Evolutionary conservation across 139 green algal species (phyloP).

Genomic region (Raphidocelis subcapitata): DNA sequence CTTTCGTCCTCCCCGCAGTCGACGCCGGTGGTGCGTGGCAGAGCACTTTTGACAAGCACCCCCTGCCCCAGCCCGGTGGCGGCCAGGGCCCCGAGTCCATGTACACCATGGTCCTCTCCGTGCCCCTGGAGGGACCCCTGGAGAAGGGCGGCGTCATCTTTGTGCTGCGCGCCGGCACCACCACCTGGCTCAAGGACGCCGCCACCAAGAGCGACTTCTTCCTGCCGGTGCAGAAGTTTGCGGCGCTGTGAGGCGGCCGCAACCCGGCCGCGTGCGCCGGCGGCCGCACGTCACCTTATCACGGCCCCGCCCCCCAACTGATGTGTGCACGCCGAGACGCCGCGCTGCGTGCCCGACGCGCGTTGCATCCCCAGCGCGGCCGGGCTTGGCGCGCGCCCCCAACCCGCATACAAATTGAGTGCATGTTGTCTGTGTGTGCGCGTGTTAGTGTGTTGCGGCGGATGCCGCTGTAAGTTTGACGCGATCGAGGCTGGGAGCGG

Average conservation of each 20-base stretch:
- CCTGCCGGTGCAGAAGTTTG: slow-evolving; percentile 14
- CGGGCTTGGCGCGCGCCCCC: too few relatives aligned
- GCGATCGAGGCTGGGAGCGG: too few relatives aligned
- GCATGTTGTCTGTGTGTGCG: too few relatives aligned
- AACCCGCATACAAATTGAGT: too few relatives aligned
- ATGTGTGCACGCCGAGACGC: too few relatives aligned
- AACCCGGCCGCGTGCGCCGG: too few relatives aligned
- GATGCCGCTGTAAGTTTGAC: too few relatives aligned
- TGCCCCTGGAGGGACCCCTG: slow-evolving; percentile 16
- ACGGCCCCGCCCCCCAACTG: too few relatives aligned
- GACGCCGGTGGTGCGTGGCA: slow-evolving; percentile 30
- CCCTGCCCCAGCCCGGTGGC: slow-evolving; percentile 15
- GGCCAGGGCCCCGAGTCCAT: slow-evolving; percentile 9
- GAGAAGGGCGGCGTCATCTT: slow-evolving; percentile 28
- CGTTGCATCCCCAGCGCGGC: too few relatives aligned
- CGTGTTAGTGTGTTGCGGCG: too few relatives aligned
- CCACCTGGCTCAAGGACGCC: slow-evolving; percentile 30
- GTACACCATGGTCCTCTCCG: slow-evolving; percentile 24
- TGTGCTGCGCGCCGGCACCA: slow-evolving; percentile 16
- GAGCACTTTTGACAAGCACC: slow-evolving; percentile 26
- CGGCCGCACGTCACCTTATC: too few relatives aligned
- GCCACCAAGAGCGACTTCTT: slow-evolving; percentile 27
- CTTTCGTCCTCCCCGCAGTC: not conserved
- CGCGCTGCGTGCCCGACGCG: too few relatives aligned
- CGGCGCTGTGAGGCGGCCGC: not conserved